Evolutionary conservation across 2,329 filamentous ascomycete species (phyloP).

Genomic region (Stachybotrys echinatus): DNA sequence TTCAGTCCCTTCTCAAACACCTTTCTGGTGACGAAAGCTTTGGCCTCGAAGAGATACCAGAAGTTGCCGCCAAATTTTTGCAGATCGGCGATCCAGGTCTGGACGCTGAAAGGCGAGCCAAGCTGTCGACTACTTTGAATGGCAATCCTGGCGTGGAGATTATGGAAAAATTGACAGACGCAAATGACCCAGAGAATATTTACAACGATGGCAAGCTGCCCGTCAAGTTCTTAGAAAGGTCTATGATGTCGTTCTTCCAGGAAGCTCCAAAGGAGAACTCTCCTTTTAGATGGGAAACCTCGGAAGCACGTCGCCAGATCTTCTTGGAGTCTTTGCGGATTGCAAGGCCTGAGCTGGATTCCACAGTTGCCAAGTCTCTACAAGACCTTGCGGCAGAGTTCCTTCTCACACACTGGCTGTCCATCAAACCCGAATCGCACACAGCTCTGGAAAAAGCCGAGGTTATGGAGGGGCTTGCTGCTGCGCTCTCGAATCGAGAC

Average conservation of each 20-base stretch:
- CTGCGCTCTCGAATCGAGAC: slow-evolving; percentile 12
- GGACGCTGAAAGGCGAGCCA: too few species aligned
- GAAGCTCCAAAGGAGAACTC: slow-evolving; percentile 5
- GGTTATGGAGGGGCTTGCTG: slow-evolving; percentile 14
- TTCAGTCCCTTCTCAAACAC: slow-evolving; percentile 13
- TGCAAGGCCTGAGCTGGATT: slow-evolving; percentile 1
- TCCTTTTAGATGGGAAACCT: slow-evolving; percentile 6
- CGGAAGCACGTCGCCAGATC: slow-evolving; percentile 18
- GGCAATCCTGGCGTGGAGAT: not conserved
- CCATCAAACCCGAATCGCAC: slow-evolving; percentile 10
- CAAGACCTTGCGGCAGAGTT: slow-evolving; percentile 8
- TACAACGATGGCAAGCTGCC: slow-evolving; percentile 19
- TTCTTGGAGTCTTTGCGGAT: slow-evolving; percentile 12
- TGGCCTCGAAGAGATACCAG: slow-evolving; percentile 18
- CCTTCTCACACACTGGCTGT: slow-evolving; percentile 11
- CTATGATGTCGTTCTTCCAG: slow-evolving; percentile 20
- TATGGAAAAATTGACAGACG: too few species aligned
- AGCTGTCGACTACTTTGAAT: slow-evolving; percentile 3
- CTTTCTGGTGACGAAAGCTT: slow-evolving; percentile 11
- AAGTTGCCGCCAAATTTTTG: slow-evolving; percentile 17
- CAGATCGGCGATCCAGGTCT: slow-evolving; percentile 15
- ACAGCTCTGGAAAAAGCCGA: slow-evolving; percentile 9
- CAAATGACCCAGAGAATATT: slow-evolving; percentile 5
- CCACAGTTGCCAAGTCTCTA: slow-evolving; percentile 4
- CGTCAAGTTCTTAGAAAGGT: slow-evolving; percentile 21